Percentiles rank a stretch among this genome's conserved stretches.
These are phyloP conservation scores for Chytriomyces confervae DNA, from an alignment of 192 early-diverging fungal genomes.

Conservation along the genomic window DNA sequence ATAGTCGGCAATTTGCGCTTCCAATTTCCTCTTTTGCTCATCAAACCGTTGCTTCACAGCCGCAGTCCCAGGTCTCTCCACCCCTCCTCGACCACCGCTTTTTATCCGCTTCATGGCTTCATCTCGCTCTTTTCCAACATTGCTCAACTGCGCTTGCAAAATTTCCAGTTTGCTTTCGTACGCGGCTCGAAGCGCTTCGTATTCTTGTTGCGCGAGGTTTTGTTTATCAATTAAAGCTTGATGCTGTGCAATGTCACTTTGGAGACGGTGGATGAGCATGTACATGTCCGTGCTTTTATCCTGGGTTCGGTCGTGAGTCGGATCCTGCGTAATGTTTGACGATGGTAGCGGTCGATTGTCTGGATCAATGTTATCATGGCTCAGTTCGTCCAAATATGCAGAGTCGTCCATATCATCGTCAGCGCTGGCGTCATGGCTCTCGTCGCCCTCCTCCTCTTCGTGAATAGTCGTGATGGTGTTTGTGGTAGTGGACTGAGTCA, in stretches of 20 bases:
- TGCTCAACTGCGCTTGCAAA: conserved; percentile 63
- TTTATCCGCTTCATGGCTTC: conserved; percentile 63
- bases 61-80: conserved; percentile 39
- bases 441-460: not conserved
- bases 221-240: conserved; percentile 50
- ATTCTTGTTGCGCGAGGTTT: conserved; percentile 48
- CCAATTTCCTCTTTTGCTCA: conserved; percentile 49
- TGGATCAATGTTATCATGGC: no score
- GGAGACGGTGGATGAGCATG: conserved; percentile 54
- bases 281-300: conserved; percentile 44
- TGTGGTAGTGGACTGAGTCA: not conserved
- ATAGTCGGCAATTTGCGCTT: conserved; percentile 50
- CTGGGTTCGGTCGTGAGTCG: no score
- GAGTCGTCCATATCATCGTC: conserved; percentile 4
- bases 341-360: no score
- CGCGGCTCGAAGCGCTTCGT: conserved; percentile 49
- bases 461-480: conserved; percentile 1
- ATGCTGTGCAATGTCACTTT: conserved; percentile 58
- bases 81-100: conserved; percentile 45
- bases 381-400: no score
- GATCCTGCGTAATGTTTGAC: no score
- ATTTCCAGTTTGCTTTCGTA: conserved; percentile 74
- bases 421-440: conserved; percentile 3
- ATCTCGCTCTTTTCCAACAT: conserved; percentile 67
- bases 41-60: conserved; percentile 48